phyloP scores from a whole-genome alignment of 768 basidiomycete genomes.

The Galerina marginata region DNA sequence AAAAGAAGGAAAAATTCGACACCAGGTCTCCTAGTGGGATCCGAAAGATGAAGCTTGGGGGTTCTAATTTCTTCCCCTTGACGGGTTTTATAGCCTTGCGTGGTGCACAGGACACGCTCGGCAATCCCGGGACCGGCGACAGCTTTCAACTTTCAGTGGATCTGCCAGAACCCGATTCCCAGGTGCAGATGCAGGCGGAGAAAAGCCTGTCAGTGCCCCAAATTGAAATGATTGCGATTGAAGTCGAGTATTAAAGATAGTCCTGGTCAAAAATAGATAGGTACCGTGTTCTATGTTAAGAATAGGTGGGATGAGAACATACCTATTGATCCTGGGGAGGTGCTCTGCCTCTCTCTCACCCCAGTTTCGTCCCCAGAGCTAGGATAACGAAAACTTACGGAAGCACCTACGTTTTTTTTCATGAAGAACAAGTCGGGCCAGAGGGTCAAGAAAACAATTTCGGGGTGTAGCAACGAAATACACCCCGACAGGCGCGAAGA shows the following conservation, averaged over 20 bases:
- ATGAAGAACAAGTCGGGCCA: neutral
- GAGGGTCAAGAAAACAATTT: neutral
- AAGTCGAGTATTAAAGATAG: neutral
- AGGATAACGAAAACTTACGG: neutral
- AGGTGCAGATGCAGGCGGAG: slow-evolving; percentile 7
- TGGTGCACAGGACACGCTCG: neutral
- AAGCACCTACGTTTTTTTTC: neutral
- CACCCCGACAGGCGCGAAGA: slow-evolving; percentile 3
- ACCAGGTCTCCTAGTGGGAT: slow-evolving; percentile 25
- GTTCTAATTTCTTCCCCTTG: neutral
- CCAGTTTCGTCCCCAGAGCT: too few species aligned
- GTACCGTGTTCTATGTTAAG: neutral
- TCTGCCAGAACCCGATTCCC: slow-evolving; percentile 1
- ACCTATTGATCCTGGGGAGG: neutral
- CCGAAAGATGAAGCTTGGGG: slow-evolving; percentile 20
- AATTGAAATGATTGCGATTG: slow-evolving; percentile 4
- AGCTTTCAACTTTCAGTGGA: slow-evolving; percentile 1
- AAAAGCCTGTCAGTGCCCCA: neutral
- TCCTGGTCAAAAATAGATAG: neutral
- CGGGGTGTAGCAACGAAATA: neutral
- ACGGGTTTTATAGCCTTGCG: slow-evolving; percentile 7
- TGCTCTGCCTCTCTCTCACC: neutral
- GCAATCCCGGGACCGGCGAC: slow-evolving; percentile 6
- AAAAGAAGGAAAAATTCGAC: slow-evolving; percentile 17
- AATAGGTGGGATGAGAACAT: neutral